A percentile compares a stretch with the other conserved stretches of the same genome.
These are phyloP conservation scores for Pilasporangium apinafurcum DNA, from an alignment of 352 stramenopile genomes.

Conservation along the genomic window DNA sequence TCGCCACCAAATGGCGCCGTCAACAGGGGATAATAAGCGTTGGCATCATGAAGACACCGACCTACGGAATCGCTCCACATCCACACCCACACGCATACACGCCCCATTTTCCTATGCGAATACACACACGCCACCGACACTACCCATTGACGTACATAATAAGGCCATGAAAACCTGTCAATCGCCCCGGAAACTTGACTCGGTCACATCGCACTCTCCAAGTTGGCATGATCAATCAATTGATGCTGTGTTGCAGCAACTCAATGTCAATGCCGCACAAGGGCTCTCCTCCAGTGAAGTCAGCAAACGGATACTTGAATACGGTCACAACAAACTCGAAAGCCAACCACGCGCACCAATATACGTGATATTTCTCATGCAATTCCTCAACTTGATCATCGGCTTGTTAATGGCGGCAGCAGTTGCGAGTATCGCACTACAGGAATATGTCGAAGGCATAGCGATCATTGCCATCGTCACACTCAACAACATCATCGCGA, in stretches of 20 bases:
- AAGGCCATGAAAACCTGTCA: conserved; percentile 28
- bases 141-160: conserved; percentile 5
- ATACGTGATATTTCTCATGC: conserved; percentile 25
- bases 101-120: conserved; percentile 8
- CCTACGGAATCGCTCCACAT: conserved; percentile 1
- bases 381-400: conserved; percentile 37
- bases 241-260: conserved; percentile 17
- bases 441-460: conserved; percentile 28
- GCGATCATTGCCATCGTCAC: conserved; percentile 32
- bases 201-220: conserved; percentile 10
- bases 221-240: conserved; percentile 22
- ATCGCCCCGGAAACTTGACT: conserved; percentile 28
- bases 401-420: conserved; percentile 23
- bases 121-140: conserved; percentile 1
- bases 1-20: too few relatives aligned
- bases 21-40: too few relatives aligned
- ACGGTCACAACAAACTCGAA: conserved; percentile 18
- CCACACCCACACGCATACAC: conserved; percentile 7
- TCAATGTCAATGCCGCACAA: conserved; percentile 13
- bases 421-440: conserved; percentile 26
- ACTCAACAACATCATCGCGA: conserved; percentile 30
- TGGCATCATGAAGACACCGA: too few relatives aligned
- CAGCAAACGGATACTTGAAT: conserved; percentile 7
- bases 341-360: conserved; percentile 13
- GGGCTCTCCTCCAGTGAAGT: conserved; percentile 12